Base-by-base conservation (phyloP, 495 filamentous ascomycete species). In the Hypoxylon lenormandii region DNA sequence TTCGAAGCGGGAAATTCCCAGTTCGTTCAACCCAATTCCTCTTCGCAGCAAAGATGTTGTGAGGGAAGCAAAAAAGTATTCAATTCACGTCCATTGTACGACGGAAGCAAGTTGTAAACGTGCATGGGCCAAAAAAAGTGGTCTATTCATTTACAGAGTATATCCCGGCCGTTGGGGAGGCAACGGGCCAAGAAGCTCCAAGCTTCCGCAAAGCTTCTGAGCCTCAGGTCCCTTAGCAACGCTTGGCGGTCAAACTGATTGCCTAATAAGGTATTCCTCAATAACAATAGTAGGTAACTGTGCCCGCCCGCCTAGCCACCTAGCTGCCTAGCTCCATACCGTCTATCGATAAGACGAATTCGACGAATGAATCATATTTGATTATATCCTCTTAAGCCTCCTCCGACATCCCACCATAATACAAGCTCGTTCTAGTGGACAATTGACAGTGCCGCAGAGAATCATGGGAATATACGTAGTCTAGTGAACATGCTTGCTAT, bases 141-240 rank as follows among this genome's bases (percentile, higher is more conserved):
- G 64, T 45, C 61, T 61, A 42, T 72, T 70, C 69, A 65, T 68
- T 66, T 72, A 69, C 47, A 63, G 62, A 60, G 73, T 61, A 65
- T 60, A 70, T 47, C 8, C 36, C 40, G 46, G 59, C 22, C 16
- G 74, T 76, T 74, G 74, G 65, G 36, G 66, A 64, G 66, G 74
- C 74, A 76, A 76, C 74, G 38, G 38, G 52, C 43, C 37, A 30
- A n/a, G 30, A 54, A 28, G 26, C 26, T 28, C 26, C 30, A 8
- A 33, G 23, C 23, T 33, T 33, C 26, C 26, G 3, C 26, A 3
- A 16, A 16, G 16, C 16, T 22, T 18, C 21, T 26, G n/a, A n/a
- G 12, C 38, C 38, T 3, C 8, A 42, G 38, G 38, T 6, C 16
- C n/a, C 16, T 7, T 3, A 54, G 23, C 22, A 21, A 54, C 40